phyloP scores from a whole-genome alignment of 1,139 yeast genomes.

The Nadsonia starkeyi-henricii region DNA sequence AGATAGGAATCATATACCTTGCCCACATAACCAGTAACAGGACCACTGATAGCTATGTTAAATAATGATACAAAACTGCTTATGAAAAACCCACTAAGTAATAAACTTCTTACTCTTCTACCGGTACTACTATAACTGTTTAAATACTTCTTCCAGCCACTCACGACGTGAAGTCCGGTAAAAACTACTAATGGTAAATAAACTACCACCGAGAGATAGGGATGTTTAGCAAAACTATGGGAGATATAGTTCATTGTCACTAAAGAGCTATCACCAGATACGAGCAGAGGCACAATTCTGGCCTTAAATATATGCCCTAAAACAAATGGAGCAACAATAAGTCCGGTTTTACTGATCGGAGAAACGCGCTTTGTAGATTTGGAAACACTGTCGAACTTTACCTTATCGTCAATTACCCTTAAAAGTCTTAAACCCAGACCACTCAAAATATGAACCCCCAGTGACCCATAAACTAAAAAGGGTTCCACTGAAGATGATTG shows the following conservation, averaged over 20 bases:
- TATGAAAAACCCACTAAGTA: constrained; percentile 2
- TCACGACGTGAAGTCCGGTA: constrained; percentile 5
- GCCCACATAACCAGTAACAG: constrained; percentile 4
- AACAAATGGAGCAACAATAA: constrained; percentile 34
- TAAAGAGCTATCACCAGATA: constrained; percentile 55
- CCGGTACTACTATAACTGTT: constrained; percentile 2
- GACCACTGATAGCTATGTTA: constrained; percentile 1
- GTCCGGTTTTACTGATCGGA: constrained; percentile 51
- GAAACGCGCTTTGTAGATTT: constrained; percentile 22
- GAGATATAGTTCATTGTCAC: constrained; percentile 41
- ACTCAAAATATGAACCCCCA: constrained; percentile 35
- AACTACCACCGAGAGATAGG: constrained; percentile 4
- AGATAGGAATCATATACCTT: constrained; percentile 5
- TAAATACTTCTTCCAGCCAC: constrained; percentile 5
- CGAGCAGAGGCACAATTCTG: constrained; percentile 34
- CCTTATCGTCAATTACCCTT: constrained; percentile 21
- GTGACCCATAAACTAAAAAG: constrained; percentile 34
- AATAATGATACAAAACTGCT: background rate
- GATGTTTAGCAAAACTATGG: constrained; percentile 23
- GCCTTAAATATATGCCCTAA: constrained; percentile 35
- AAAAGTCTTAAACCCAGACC: constrained; percentile 39
- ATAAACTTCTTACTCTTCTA: constrained; percentile 2
- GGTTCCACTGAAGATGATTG: constrained; percentile 40
- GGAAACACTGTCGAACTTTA: constrained; percentile 13
- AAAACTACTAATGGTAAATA: constrained; percentile 1